Conservation (phyloP, 495 filamentous ascomycete species). For the Margaritispora aquatica region DNA sequence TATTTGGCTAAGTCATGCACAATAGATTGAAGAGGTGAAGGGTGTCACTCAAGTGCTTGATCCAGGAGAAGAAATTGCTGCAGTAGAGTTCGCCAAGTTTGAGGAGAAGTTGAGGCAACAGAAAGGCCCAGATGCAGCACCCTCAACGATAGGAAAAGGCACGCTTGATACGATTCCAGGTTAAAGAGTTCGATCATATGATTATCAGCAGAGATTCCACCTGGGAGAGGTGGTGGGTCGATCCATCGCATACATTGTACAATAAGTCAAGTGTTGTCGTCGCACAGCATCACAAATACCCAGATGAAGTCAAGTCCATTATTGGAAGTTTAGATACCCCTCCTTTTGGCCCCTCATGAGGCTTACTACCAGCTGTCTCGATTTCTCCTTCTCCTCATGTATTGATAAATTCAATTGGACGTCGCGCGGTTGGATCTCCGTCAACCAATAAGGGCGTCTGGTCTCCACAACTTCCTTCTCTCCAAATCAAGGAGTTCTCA, state of each 20-base stretch:
- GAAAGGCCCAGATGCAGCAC: conserved; percentile 48
- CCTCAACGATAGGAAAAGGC: conserved; percentile 57
- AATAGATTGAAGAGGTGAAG: conserved; percentile 89
- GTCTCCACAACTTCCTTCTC: too few species aligned
- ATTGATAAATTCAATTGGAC: not conserved
- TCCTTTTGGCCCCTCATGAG: conserved; percentile 2
- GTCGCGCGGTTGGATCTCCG: conserved; percentile 1
- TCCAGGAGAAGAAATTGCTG: conserved; percentile 83
- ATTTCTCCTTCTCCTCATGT: not conserved
- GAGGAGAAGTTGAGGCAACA: conserved; percentile 86
- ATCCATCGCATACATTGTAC: not conserved
- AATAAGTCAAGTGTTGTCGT: conserved; percentile 2
- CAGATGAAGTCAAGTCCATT: conserved; percentile 17
- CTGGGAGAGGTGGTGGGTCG: not conserved
- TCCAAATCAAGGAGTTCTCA: too few species aligned
- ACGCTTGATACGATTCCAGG: conserved; percentile 55
- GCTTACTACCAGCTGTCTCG: not conserved
- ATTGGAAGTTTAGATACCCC: conserved; percentile 2
- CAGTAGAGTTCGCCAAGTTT: conserved; percentile 90
- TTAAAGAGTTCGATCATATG: conserved; percentile 23
- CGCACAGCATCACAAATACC: conserved; percentile 16
- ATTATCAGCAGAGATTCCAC: not conserved
- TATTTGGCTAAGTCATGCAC: conserved; percentile 7
- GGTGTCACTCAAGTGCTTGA: conserved; percentile 89
- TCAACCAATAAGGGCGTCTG: not conserved